Base-by-base conservation (phyloP, 371 early-diverging fungal species). In the Mucor racemosus region DNA sequence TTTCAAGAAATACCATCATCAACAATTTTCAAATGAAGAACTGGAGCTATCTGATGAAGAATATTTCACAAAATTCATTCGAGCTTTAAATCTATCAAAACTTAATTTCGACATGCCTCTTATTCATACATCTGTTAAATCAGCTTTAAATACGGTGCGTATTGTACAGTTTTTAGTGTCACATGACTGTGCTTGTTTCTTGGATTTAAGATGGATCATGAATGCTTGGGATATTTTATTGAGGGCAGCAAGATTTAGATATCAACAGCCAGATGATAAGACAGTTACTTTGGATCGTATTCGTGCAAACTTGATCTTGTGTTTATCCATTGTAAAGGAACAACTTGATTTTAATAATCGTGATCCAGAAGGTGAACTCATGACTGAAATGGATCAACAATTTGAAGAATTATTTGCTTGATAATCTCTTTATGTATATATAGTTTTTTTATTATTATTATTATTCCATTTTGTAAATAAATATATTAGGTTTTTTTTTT, bases 41-140 rank as follows among this genome's bases (percentile, higher is more conserved):
- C 54, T 65, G 58, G 62, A 72, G 33, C 66, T 62, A 14, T 31
- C 66, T 4, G 68, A 69, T 14, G 68, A 72, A 48, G 67, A 72
- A 15, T 72, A 68, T 9, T 26, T 73, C 7, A 60, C 39, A 0
- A 15, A 36, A 13, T 34, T 73, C 5, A 50, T 69, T 0, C 8
- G n/a, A 13, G 40, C 61, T 0, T 8, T 73, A 3, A 35, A 66
- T 50, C 61, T 55, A 1, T 36, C 55, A 0, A 53, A 65, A 6
- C 26, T 70, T 10, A 31, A 60, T 6, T 64, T 72, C n/a, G 53
- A 67, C 33, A 64, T 66, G 34, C 71, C 72, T 0, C 33, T 70
- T 8, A 40, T 60, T 7, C 71, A 67, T 10, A 56, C 64, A 4
- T 33, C 75, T 4, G 48, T 78, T 15, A 35, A 54, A 9, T 60